Evolutionary conservation across 495 filamentous ascomycete species (phyloP).

Genomic region (Lasiosphaeriaceae sp.): DNA sequence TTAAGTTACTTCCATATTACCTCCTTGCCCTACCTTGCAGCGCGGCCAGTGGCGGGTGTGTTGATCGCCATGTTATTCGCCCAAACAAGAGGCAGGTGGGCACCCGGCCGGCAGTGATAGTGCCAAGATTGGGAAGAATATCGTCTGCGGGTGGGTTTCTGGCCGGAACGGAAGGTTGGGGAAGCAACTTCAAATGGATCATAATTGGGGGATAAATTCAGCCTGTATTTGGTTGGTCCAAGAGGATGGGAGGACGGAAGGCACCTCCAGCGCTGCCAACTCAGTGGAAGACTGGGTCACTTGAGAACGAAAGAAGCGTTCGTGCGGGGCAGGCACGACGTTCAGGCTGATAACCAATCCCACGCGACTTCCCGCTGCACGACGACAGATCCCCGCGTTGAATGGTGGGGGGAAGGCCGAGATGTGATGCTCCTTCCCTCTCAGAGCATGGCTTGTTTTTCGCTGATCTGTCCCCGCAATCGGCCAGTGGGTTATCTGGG

Average conservation of each 20-base stretch:
- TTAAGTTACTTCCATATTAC: neutral
- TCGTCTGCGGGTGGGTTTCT: neutral
- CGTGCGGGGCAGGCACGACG: neutral
- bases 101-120: neutral
- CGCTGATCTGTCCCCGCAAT: conserved; percentile 12
- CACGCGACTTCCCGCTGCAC: too few species aligned
- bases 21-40: neutral
- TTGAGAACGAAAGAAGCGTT: neutral
- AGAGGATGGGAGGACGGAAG: neutral
- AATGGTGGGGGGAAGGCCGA: too few species aligned
- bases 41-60: neutral
- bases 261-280: neutral
- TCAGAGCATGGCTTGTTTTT: too few species aligned
- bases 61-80: neutral
- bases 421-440: neutral
- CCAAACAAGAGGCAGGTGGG: neutral
- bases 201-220: conserved; percentile 18
- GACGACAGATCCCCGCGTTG: too few species aligned
- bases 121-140: neutral
- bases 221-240: conserved; percentile 4
- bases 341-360: neutral
- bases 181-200: neutral
- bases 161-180: neutral
- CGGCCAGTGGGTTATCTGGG: conserved; percentile 10
- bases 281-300: too few species aligned